phyloP scores from a whole-genome alignment of 1,284 basidiomycete species.

The Lentinula novae-zelandiae region DNA sequence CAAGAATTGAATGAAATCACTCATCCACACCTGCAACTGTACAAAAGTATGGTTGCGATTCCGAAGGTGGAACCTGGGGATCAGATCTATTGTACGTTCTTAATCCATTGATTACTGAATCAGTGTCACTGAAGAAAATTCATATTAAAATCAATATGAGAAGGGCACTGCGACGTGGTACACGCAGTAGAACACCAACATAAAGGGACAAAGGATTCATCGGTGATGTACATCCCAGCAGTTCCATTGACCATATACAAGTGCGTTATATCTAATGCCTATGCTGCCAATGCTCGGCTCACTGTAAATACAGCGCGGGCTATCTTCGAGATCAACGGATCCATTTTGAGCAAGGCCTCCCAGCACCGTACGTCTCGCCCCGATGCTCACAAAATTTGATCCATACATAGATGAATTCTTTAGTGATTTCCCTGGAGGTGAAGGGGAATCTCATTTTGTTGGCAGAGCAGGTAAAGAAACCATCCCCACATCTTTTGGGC shows the following conservation, averaged over 20 bases:
- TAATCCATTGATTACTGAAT: not conserved
- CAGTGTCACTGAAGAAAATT: not conserved
- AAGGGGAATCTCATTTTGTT: slow-evolving; percentile 10
- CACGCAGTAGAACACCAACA: slow-evolving; percentile 72
- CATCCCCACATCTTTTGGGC: not conserved
- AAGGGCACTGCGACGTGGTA: slow-evolving; percentile 64
- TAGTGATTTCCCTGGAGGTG: slow-evolving; percentile 14
- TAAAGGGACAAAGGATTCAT: slow-evolving; percentile 59
- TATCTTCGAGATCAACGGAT: slow-evolving; percentile 12
- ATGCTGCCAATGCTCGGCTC: not conserved
- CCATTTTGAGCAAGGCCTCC: slow-evolving; percentile 9
- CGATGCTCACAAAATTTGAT: not conserved
- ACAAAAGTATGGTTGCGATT: slow-evolving; percentile 48
- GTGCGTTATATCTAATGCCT: slow-evolving; percentile 27
- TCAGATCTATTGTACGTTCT: slow-evolving; percentile 61
- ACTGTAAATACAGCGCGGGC: not conserved
- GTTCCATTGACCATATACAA: slow-evolving; percentile 57
- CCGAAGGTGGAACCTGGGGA: slow-evolving; percentile 67
- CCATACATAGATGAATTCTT: not conserved
- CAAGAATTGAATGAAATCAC: slow-evolving; percentile 61
- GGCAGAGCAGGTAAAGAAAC: not conserved
- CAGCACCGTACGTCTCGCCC: slow-evolving; percentile 9
- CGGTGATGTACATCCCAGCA: slow-evolving; percentile 79
- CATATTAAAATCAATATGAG: not conserved
- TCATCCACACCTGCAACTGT: slow-evolving; percentile 70